Conservation (phyloP, 148 eudicot species). For the Hydrangea macrophylla region DNA sequence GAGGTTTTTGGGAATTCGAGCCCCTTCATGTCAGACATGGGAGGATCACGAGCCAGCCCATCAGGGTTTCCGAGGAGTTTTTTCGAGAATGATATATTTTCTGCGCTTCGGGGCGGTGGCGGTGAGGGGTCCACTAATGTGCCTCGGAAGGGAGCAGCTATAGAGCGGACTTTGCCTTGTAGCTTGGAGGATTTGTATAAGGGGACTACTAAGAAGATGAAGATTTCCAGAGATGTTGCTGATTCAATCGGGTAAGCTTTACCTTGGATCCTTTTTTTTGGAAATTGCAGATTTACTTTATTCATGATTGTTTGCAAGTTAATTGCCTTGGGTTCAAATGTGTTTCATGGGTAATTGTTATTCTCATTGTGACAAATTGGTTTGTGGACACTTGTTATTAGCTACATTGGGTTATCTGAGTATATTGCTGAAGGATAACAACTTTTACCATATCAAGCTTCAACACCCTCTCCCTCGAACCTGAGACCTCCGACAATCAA, state of each 20-base stretch:
- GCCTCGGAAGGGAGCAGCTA: slow-evolving; percentile 52
- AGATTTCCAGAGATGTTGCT: slow-evolving; percentile 62
- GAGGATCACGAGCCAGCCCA: slow-evolving; percentile 43
- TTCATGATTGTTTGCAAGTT: neutral
- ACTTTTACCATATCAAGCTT: too few relatives aligned
- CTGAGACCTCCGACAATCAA: too few relatives aligned
- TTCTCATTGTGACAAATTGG: neutral
- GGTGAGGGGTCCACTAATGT: slow-evolving; percentile 35
- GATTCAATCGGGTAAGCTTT: slow-evolving; percentile 57
- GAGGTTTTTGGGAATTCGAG: slow-evolving; percentile 74
- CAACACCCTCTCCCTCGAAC: too few relatives aligned
- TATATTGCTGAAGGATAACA: too few relatives aligned
- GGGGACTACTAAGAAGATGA: slow-evolving; percentile 83
- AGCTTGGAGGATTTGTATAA: slow-evolving; percentile 81
- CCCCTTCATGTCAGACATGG: slow-evolving; percentile 57
- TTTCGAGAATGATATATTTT: slow-evolving; percentile 65
- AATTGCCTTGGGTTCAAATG: slow-evolving; percentile 5
- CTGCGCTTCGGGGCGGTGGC: slow-evolving; percentile 34
- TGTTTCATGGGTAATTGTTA: neutral
- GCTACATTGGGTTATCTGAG: neutral
- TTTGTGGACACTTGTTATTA: neutral
- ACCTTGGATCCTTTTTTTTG: neutral
- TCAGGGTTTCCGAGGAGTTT: slow-evolving; percentile 43
- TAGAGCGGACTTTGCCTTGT: slow-evolving; percentile 59
- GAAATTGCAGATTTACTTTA: neutral